A percentile compares a stretch with the other conserved stretches of the same genome.
Evolutionary conservation across 2,329 filamentous ascomycete species (phyloP).

Genomic region (Arthrobotrys pseudoclavata): DNA sequence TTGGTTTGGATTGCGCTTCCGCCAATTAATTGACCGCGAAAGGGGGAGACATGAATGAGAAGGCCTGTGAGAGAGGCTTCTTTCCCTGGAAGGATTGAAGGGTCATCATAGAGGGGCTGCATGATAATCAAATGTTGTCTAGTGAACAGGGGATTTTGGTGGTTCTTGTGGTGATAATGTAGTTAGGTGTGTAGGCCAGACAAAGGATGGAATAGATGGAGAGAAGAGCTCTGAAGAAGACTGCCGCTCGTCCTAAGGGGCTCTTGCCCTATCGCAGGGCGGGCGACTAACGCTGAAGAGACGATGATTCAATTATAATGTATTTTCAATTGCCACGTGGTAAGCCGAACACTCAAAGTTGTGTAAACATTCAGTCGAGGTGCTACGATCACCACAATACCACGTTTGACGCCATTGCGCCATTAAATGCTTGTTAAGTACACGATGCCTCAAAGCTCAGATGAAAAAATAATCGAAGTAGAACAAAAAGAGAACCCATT

Average conservation of each 20-base stretch:
- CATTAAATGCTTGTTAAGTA: background rate
- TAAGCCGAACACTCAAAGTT: background rate
- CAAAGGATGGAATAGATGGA: background rate
- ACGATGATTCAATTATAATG: background rate
- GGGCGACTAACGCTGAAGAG: background rate
- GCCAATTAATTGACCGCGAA: background rate
- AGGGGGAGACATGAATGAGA: background rate
- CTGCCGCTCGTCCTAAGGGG: background rate
- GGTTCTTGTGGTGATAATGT: background rate
- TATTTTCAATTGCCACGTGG: background rate
- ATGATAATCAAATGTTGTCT: background rate
- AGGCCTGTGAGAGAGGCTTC: background rate
- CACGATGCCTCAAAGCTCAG: background rate
- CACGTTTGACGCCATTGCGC: background rate
- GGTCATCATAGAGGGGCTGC: background rate
- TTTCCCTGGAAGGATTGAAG: background rate
- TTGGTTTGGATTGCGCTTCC: slow-evolving; percentile 2
- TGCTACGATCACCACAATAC: background rate
- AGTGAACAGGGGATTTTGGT: background rate
- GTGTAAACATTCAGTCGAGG: background rate
- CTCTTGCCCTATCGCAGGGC: background rate
- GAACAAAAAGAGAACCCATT: background rate
- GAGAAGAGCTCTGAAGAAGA: background rate
- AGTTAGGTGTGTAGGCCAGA: background rate
- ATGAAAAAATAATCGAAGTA: background rate